phyloP scores from a whole-genome alignment of 345 rosid genomes.

The Draba incana region DNA sequence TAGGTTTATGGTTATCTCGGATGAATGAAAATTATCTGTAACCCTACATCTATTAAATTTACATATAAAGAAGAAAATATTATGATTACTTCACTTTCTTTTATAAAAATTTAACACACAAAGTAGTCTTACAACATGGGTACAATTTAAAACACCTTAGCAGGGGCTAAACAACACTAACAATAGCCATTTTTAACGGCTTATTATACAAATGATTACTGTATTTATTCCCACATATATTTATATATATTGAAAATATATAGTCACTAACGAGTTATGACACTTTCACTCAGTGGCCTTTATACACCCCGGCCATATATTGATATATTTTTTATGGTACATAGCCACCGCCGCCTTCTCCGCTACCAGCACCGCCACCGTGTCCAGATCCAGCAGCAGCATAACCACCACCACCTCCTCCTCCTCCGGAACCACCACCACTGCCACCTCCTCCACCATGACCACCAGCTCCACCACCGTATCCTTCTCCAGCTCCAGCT shows the following conservation, averaged over 20 bases:
- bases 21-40: no score
- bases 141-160: constrained; percentile 18
- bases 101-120: constrained; percentile 21
- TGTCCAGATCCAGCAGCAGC: constrained; percentile 40
- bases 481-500: constrained; percentile 47
- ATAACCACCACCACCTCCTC: constrained; percentile 43
- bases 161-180: no score
- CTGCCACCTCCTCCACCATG: constrained; percentile 44
- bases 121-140: constrained; percentile 28
- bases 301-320: constrained; percentile 11
- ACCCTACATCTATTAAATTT: no score
- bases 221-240: constrained; percentile 20
- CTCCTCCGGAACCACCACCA: constrained; percentile 43
- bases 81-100: constrained; percentile 10
- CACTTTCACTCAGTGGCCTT: constrained; percentile 18
- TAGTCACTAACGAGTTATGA: constrained; percentile 14
- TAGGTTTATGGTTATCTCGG: no score
- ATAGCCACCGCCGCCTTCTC: constrained; percentile 43
- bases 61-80: background rate
- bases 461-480: constrained; percentile 41
- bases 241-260: background rate
- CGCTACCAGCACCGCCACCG: constrained; percentile 42
- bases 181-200: constrained; percentile 33
- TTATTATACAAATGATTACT: constrained; percentile 24
- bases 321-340: constrained; percentile 17